Evolutionary conservation across 2,329 filamentous ascomycete genomes (phyloP), one percentile per base, ranked within the genome.

Genomic region (Blastomyces parvus): DNA sequence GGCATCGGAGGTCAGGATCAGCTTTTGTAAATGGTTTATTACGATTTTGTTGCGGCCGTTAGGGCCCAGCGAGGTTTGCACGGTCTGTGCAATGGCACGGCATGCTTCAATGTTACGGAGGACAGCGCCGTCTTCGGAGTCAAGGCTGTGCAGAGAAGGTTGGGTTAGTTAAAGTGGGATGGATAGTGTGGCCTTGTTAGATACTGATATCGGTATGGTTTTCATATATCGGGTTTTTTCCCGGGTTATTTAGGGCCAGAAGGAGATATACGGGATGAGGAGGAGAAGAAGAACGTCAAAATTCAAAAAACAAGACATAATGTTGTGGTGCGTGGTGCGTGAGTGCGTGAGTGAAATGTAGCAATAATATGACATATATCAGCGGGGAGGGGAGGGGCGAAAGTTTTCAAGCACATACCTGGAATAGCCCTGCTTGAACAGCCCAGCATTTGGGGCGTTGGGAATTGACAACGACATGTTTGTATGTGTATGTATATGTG

Each of bases 1-100:
- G 68, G 94, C 94, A 75, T 99, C 94, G 65, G 92, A 97, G 70
- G 95, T 99, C 68, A 99, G 83, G 71, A 97, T 96, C 94, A 99
- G 97, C 84, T 99, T 99, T 79, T 96, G 91, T 67, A 99, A 84
- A 81, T 99, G 95, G 83, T 99, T 99, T 83, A 99, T 97, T 81
- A 99, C 91, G 74, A 99, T 92, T 83, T 99, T 99, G 84, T 99
- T 99, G 79, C 94, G 90, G 73, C 94, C 94, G 79, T 96, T 97
- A 65, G 94, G 94, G 61, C 94, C 95, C 44, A 99, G 85, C 56
- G 94, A 97, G 63, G 94, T 97, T 82, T 96, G 91, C 59, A 99
- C 94, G 61, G 94, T 99, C 72, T 89, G 90, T 64, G 94, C 87
- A 78, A 99, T 97, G 69, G 94, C 90, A 68, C 92, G 86, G 82